A percentile compares a stretch with the other conserved stretches of the same genome.
These are phyloP conservation scores for Anacardium occidentale DNA, from an alignment of 345 rosid species.

Conservation along the genomic window DNA sequence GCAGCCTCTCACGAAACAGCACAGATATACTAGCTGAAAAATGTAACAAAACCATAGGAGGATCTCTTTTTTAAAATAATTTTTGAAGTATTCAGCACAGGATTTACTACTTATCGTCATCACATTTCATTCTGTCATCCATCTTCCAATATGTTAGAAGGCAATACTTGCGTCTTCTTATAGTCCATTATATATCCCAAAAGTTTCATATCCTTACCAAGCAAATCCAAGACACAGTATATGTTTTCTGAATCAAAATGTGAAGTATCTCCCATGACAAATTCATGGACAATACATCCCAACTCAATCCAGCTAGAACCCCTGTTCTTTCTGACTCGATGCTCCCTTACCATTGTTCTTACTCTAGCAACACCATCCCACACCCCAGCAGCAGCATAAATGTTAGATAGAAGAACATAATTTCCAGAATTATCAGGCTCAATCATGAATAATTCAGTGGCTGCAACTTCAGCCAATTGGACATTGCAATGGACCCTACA, in stretches of 20 bases:
- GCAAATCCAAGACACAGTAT: conserved; percentile 21
- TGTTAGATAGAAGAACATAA: conserved; percentile 31
- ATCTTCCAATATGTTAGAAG: conserved; percentile 16
- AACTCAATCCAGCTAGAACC: conserved; percentile 41
- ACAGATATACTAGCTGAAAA: not conserved
- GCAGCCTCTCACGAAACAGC: not conserved
- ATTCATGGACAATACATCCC: conserved; percentile 31
- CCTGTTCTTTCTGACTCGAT: conserved; percentile 32
- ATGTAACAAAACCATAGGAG: not conserved
- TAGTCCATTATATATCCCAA: conserved; percentile 11
- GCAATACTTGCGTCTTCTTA: not conserved
- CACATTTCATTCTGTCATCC: conserved; percentile 12
- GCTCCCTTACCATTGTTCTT: conserved; percentile 30
- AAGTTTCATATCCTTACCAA: conserved; percentile 31
- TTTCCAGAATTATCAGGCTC: conserved; percentile 41
- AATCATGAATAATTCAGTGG: conserved; percentile 32
- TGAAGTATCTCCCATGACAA: conserved; percentile 37
- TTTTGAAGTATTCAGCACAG: not conserved
- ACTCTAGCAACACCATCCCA: conserved; percentile 33
- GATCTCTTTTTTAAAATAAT: not conserved
- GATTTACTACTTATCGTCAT: not conserved
- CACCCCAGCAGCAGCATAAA: conserved; percentile 31
- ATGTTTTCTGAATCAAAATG: conserved; percentile 36
- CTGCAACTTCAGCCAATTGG: conserved; percentile 31
- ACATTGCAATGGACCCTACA: conserved; percentile 31